These are phyloP conservation scores for Trifolium pratense DNA, from an alignment of 306 rosid genomes.

Conservation along the genomic window DNA sequence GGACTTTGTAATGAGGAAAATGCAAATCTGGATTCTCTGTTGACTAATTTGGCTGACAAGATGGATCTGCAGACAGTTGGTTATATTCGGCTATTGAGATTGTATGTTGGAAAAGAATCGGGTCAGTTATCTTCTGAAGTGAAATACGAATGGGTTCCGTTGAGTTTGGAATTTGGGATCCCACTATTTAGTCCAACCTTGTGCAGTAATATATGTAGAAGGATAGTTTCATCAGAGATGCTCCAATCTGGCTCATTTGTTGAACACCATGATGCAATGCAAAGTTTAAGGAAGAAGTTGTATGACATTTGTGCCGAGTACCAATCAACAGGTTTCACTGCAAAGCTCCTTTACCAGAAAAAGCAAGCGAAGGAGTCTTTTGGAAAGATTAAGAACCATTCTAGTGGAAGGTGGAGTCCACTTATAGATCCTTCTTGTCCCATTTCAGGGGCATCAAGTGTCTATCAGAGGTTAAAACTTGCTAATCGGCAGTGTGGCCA, in stretches of 20 bases:
- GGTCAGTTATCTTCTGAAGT: conserved; percentile 54
- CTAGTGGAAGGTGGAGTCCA: conserved; percentile 93
- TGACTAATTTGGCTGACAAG: conserved; percentile 66
- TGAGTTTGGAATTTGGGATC: conserved; percentile 91
- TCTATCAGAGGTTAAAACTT: conserved; percentile 74
- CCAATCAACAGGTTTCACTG: conserved; percentile 84
- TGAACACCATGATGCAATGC: conserved; percentile 88
- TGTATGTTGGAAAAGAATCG: conserved; percentile 62
- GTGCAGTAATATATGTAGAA: conserved; percentile 75
- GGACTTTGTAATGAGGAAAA: conserved; percentile 69
- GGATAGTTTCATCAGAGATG: conserved; percentile 77
- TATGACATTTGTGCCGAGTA: conserved; percentile 80
- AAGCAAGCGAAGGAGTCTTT: conserved; percentile 68
- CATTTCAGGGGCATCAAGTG: conserved; percentile 68
- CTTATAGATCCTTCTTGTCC: conserved; percentile 84
- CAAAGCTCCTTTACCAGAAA: conserved; percentile 87
- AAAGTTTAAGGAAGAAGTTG: conserved; percentile 76
- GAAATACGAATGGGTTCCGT: conserved; percentile 91
- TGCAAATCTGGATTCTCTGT: conserved; percentile 62
- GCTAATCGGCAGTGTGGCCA: conserved; percentile 68
- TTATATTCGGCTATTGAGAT: conserved; percentile 79
- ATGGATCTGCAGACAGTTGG: conserved; percentile 84
- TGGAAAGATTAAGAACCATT: conserved; percentile 65
- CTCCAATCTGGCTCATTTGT: conserved; percentile 76
- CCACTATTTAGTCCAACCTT: conserved; percentile 87